Evolutionary conservation across 1,139 yeast species (phyloP), one percentile per base, ranked within the genome.

Genomic region (Candida anutae): DNA sequence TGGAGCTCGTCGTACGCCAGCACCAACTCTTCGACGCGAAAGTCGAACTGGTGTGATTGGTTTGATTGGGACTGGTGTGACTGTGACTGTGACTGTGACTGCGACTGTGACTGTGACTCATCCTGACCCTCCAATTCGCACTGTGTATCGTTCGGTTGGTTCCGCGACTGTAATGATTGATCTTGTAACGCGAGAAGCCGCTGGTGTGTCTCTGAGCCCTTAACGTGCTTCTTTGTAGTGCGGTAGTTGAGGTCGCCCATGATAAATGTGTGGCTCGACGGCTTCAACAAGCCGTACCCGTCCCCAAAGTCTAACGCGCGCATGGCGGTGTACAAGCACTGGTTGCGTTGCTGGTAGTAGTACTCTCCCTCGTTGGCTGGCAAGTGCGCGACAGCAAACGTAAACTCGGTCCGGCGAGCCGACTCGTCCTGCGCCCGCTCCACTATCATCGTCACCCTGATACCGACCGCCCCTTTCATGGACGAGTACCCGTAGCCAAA

Each of bases 231-330:
- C 35, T 71, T 58, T 3, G 63, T 52, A 3, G 77, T 69, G 28
- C 96, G 63, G 50, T 81, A 87, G 50, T 87, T 87, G 42, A 87
- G 58, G 50, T 87, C 96, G 0, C 96, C 96, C 65, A 83, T 55
- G 32, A 85, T 54, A 42, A 85, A 80, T 8, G 77, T 53, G 46
- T 82, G 94, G 5, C 66, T 45, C 1, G 55, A 46, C 1, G 77
- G 78, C 42, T 67, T 73, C 32, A 74, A 56, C n/a, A 69, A 60
- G 24, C 73, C 74, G 51, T 46, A 63, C 2, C 76, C 80, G 45
- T 77, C 85, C 5, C 66, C 69, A 50, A 78, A 77, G 35, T 69
- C 73, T 27, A 82, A 49, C 4, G 73, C 62, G 17, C 72, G 55
- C 44, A 76, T 63, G 4, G 84, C 50, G 3, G 55, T 53, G 22